Evolutionary conservation across 352 stramenopile species (phyloP), one percentile per base, ranked within the genome.

Genomic region (Phytopythium chamaehyphon): DNA sequence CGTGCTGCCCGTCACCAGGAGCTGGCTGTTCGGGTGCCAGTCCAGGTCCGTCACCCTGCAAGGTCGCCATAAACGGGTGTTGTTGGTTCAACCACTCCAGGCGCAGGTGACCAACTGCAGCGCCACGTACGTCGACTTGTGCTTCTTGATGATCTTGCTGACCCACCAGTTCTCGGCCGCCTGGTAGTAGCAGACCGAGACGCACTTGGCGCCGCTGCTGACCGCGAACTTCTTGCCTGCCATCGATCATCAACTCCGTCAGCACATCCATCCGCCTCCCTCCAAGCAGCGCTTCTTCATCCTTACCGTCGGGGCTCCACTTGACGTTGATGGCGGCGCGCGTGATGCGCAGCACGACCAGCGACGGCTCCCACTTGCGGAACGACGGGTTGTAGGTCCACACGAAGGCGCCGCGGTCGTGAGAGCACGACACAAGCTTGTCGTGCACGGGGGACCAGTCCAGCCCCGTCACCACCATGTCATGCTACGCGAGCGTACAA

Each of bases 81-180:
- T n/a, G 2, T 62, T 0, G 51, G 11, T 16, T 5, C n/a, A 12
- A 40, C 22, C 10, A 11, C 18, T 14, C 12, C 39, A 45, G 21
- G n/a, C 18, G 11, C 40, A 33, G 7, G 37, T 3, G 6, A 46
- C 2, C 3, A 11, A 14, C 5, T 3, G 39, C 1, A n/a, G 40
- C 18, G 16, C 40, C 16, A 96, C 70, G 52, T 91, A 94, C 83
- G 93, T 97, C 35, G 86, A 96, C 76, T 98, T 98, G 78, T 98
- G 90, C 61, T 96, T 96, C 69, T 98, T 98, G 71, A 98, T 97
- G 64, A 97, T 96, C 76, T 98, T 98, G 57, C 76, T 91, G 50
- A 98, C 83, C 90, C 94, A 98, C 93, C 93, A 98, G 69, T 98
- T 94, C 60, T 97, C 90, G 7, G 73, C 61, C 31, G 72, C 73